These are phyloP conservation scores for Clonostachys byssicola DNA, from an alignment of 2,329 filamentous ascomycete species.

Conservation along the genomic window DNA sequence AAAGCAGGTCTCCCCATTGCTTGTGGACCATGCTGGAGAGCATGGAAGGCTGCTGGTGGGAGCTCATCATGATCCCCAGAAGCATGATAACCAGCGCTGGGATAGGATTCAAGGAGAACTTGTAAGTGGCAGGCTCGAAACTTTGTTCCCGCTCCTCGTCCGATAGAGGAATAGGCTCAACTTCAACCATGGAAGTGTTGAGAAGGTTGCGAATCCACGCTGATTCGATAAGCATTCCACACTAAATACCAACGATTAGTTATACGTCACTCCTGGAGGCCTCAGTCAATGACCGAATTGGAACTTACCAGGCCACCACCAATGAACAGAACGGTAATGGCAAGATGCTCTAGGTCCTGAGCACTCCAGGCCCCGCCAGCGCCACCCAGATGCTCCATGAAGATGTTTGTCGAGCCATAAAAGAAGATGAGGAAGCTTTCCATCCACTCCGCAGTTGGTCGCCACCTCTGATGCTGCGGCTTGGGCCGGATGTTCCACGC, in stretches of 20 bases:
- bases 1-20: slow-evolving; percentile 86
- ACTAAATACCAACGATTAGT: slow-evolving; percentile 28
- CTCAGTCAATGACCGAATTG: not conserved
- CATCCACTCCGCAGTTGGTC: slow-evolving; percentile 80
- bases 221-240: slow-evolving; percentile 84
- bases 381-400: slow-evolving; percentile 80
- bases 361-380: slow-evolving; percentile 70
- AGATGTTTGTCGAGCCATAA: slow-evolving; percentile 87
- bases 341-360: slow-evolving; percentile 84
- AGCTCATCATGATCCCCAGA: slow-evolving; percentile 91
- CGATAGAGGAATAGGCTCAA: slow-evolving; percentile 36
- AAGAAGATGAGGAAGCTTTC: slow-evolving; percentile 88
- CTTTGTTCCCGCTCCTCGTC: slow-evolving; percentile 37
- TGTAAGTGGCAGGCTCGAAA: slow-evolving; percentile 57
- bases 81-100: slow-evolving; percentile 83
- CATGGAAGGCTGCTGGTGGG: slow-evolving; percentile 80
- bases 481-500: slow-evolving; percentile 85
- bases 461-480: slow-evolving; percentile 53
- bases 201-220: slow-evolving; percentile 62
- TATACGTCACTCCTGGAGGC: not conserved
- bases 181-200: slow-evolving; percentile 43
- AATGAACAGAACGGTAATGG: slow-evolving; percentile 90
- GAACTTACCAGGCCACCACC: slow-evolving; percentile 76
- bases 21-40: slow-evolving; percentile 88
- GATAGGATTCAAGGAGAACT: slow-evolving; percentile 80